Conservation (phyloP, 202 grass and related monocot genomes). For the Brachypodium distachyon region DNA sequence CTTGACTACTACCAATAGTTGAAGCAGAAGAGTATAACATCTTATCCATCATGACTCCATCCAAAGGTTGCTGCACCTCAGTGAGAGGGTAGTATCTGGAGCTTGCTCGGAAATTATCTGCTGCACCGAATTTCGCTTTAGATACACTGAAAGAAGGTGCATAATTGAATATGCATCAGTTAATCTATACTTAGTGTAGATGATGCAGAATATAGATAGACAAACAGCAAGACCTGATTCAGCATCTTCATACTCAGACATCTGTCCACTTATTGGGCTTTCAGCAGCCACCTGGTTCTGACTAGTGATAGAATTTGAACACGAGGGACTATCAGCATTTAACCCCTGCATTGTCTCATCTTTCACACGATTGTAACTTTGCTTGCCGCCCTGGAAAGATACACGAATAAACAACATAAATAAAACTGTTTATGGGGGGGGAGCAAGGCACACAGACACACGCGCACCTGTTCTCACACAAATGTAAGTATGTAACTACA, state of each 20-base stretch:
- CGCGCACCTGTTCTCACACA: neutral
- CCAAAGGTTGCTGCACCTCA: slow-evolving; percentile 76
- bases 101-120: slow-evolving; percentile 72
- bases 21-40: slow-evolving; percentile 26
- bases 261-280: slow-evolving; percentile 47
- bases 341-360: slow-evolving; percentile 30
- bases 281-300: slow-evolving; percentile 45
- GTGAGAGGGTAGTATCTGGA: slow-evolving; percentile 75
- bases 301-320: slow-evolving; percentile 75
- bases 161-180: slow-evolving; percentile 71
- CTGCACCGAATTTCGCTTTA: slow-evolving; percentile 87
- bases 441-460: too few relatives aligned
- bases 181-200: slow-evolving; percentile 36
- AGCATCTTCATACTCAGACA: slow-evolving; percentile 67
- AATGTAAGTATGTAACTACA: neutral
- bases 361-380: slow-evolving; percentile 51
- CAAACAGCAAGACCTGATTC: slow-evolving; percentile 58
- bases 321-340: slow-evolving; percentile 41
- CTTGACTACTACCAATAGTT: slow-evolving; percentile 30
- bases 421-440: too few relatives aligned
- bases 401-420: neutral
- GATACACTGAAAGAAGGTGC: slow-evolving; percentile 91
- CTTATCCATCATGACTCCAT: slow-evolving; percentile 50
- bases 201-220: slow-evolving; percentile 39
- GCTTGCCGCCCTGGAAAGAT: slow-evolving; percentile 54